Percentiles rank a stretch among this genome's conserved stretches.
These are phyloP conservation scores for Neocucurbitaria cava DNA, from an alignment of 2,329 filamentous ascomycete genomes.

Conservation along the genomic window DNA sequence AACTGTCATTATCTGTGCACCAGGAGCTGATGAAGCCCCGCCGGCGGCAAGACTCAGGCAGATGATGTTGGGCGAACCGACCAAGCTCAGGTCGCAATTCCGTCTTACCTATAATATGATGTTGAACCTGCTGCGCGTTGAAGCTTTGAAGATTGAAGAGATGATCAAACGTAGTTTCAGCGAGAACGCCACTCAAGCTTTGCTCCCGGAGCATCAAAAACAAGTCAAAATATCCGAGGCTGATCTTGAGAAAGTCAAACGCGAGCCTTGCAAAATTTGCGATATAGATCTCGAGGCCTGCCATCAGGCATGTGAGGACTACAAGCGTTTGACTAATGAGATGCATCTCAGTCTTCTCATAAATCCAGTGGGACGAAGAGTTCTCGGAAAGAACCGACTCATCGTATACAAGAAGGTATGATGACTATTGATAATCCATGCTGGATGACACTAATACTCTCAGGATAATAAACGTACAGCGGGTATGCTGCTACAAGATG, in stretches of 20 bases:
- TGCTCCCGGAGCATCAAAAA: constrained; percentile 94
- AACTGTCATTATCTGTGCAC: constrained; percentile 87
- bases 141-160: constrained; percentile 97
- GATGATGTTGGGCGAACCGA: constrained; percentile 96
- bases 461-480: constrained; percentile 81
- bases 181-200: constrained; percentile 93
- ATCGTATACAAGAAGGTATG: constrained; percentile 76
- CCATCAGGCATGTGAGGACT: constrained; percentile 82
- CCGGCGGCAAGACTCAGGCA: constrained; percentile 81
- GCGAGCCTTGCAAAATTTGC: constrained; percentile 82
- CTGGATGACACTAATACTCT: constrained; percentile 21
- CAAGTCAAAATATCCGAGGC: constrained; percentile 91
- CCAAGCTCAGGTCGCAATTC: constrained; percentile 95
- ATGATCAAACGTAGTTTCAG: constrained; percentile 99
- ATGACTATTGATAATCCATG: neutral
- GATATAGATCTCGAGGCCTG: constrained; percentile 80
- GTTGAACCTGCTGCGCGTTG: constrained; percentile 89
- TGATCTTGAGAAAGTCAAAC: constrained; percentile 86
- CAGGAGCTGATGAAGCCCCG: constrained; percentile 85
- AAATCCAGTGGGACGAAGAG: constrained; percentile 82
- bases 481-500: constrained; percentile 81
- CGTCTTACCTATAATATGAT: constrained; percentile 99
- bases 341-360: constrained; percentile 77
- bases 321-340: constrained; percentile 78
- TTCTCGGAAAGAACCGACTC: constrained; percentile 77